These are phyloP conservation scores for Lipomyces lipofer DNA, from an alignment of 805 yeast genomes.

Conservation along the genomic window DNA sequence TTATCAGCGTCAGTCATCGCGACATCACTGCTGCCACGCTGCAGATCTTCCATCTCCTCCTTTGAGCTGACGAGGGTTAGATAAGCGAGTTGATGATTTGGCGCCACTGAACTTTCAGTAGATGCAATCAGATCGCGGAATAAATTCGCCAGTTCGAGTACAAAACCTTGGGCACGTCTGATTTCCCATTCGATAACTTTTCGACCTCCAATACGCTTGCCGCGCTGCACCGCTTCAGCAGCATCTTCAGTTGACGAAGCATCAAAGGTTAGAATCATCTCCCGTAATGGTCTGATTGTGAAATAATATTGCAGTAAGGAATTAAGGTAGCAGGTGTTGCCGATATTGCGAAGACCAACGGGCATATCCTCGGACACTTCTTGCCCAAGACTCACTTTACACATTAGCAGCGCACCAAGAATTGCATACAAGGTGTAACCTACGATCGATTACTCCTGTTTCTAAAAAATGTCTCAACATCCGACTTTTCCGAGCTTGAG, in stretches of 20 bases:
- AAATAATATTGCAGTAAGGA: slow-evolving; percentile 89
- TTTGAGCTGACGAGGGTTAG: slow-evolving; percentile 72
- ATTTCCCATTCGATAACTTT: slow-evolving; percentile 76
- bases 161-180: slow-evolving; percentile 77
- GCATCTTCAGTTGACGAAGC: slow-evolving; percentile 24
- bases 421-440: background rate
- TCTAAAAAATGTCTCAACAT: slow-evolving; percentile 56
- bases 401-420: background rate
- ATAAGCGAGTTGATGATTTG: slow-evolving; percentile 81
- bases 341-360: slow-evolving; percentile 89
- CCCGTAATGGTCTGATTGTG: slow-evolving; percentile 77
- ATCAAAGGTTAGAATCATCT: slow-evolving; percentile 59
- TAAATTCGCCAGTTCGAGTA: slow-evolving; percentile 66
- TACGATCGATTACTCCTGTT: slow-evolving; percentile 22
- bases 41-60: slow-evolving; percentile 26
- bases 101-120: slow-evolving; percentile 65
- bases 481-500: slow-evolving; percentile 57
- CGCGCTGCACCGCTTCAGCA: slow-evolving; percentile 26
- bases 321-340: slow-evolving; percentile 92
- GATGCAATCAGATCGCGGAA: slow-evolving; percentile 71
- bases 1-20: background rate
- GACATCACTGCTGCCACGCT: background rate
- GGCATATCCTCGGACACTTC: slow-evolving; percentile 56
- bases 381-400: slow-evolving; percentile 7
- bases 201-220: slow-evolving; percentile 84